These are phyloP conservation scores for Dothideomycetes sp. DNA, from an alignment of 2,329 filamentous ascomycete genomes.

Conservation along the genomic window DNA sequence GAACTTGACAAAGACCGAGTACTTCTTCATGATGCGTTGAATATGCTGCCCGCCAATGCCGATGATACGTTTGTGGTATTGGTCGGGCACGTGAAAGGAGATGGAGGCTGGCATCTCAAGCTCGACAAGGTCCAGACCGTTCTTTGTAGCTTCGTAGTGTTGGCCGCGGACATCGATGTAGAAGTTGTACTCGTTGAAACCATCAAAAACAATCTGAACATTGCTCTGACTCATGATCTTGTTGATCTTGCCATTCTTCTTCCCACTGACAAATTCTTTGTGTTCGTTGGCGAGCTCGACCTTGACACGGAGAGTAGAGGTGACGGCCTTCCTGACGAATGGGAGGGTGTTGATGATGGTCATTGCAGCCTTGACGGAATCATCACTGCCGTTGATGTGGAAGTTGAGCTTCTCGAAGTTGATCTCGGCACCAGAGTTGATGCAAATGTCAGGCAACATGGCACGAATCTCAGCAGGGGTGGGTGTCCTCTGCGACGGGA, in stretches of 20 bases:
- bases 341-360: conserved; percentile 85
- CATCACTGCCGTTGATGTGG: conserved; percentile 88
- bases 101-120: conserved; percentile 99
- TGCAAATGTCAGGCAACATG: conserved; percentile 94
- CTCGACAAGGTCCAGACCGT: conserved; percentile 83
- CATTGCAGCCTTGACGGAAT: conserved; percentile 91
- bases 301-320: conserved; percentile 92
- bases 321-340: conserved; percentile 66
- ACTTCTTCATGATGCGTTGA: conserved; percentile 99
- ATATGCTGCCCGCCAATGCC: conserved; percentile 98
- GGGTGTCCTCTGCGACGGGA: conserved; percentile 51
- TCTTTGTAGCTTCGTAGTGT: conserved; percentile 88
- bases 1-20: conserved; percentile 99
- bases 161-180: conserved; percentile 95
- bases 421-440: conserved; percentile 89
- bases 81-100: conserved; percentile 96
- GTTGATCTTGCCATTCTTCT: conserved; percentile 99
- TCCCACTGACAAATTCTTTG: conserved; percentile 98
- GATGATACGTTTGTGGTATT: conserved; percentile 99
- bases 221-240: conserved; percentile 99
- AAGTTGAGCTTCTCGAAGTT: conserved; percentile 92
- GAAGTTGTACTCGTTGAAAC: conserved; percentile 99
- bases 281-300: conserved; percentile 98
- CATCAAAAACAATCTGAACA: conserved; percentile 97
- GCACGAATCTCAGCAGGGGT: conserved; percentile 61